phyloP scores from a whole-genome alignment of 1,284 basidiomycete species.

The Ganoderma multipileum region DNA sequence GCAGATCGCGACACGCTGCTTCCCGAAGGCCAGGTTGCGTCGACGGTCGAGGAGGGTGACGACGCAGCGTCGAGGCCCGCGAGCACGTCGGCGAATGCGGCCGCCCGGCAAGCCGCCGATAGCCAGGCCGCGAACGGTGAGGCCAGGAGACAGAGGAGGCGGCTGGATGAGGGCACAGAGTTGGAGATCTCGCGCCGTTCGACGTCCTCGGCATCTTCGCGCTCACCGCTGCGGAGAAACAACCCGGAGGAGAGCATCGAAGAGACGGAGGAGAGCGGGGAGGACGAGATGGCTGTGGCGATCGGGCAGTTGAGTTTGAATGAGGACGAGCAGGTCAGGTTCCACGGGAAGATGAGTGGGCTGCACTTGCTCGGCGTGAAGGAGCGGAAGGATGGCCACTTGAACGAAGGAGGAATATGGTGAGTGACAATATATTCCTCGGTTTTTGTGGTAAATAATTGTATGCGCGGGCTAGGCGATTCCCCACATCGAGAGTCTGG shows the following conservation, averaged over 20 bases:
- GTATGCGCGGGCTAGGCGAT: conserved; percentile 57
- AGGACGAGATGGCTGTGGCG: conserved; percentile 70
- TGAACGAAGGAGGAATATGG: conserved; percentile 36
- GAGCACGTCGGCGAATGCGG: conserved; percentile 14
- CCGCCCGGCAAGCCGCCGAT: conserved; percentile 14
- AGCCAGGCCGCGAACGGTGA: conserved; percentile 19
- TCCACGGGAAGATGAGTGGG: conserved; percentile 83
- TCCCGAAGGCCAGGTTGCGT: conserved; percentile 31
- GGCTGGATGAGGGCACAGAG: conserved; percentile 31
- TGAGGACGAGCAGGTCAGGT: conserved; percentile 82
- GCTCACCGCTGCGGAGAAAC: conserved; percentile 29
- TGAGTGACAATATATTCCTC: not conserved
- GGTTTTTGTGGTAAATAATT: not conserved
- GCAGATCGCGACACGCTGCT: conserved; percentile 36
- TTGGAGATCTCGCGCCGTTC: conserved; percentile 31
- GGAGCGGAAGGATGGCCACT: conserved; percentile 77
- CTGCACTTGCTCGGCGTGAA: conserved; percentile 75
- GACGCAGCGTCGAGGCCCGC: conserved; percentile 23
- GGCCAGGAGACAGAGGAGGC: conserved; percentile 35
- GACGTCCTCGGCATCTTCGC: conserved; percentile 36
- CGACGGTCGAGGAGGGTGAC: conserved; percentile 23
- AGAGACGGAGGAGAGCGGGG: conserved; percentile 55
- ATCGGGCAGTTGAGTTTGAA: conserved; percentile 86
- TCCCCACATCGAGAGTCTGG: conserved; percentile 86
- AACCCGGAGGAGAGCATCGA: conserved; percentile 40